Percentiles rank a stretch among this genome's conserved stretches.
phyloP scores from a whole-genome alignment of 2,329 filamentous ascomycete genomes.

The Coniella vitis region DNA sequence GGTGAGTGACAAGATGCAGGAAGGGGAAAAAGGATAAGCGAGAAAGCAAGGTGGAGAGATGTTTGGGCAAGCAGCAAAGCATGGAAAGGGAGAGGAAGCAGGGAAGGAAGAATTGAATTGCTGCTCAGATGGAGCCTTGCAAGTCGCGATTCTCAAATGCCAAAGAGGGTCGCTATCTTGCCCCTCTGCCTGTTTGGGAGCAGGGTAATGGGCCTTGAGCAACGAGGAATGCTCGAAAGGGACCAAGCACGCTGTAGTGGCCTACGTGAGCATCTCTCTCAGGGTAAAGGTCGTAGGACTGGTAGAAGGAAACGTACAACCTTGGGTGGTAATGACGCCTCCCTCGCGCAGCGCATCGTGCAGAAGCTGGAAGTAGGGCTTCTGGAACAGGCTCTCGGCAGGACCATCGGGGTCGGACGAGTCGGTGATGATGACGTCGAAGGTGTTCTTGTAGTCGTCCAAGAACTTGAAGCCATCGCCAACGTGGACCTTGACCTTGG shows the following conservation, averaged over 20 bases:
- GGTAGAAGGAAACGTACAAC: slow-evolving; percentile 84
- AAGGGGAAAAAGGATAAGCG: neutral
- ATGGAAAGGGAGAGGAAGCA: neutral
- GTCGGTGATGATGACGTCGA: slow-evolving; percentile 99
- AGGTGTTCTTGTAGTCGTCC: slow-evolving; percentile 90
- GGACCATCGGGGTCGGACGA: slow-evolving; percentile 96
- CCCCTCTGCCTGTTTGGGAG: slow-evolving; percentile 1
- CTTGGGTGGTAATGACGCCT: slow-evolving; percentile 99
- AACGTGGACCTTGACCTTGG: slow-evolving; percentile 85
- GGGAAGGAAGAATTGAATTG: neutral
- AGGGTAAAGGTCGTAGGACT: slow-evolving; percentile 24
- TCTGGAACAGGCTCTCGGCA: slow-evolving; percentile 94
- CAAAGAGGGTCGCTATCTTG: neutral
- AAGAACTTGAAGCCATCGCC: slow-evolving; percentile 99
- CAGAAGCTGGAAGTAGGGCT: slow-evolving; percentile 95
- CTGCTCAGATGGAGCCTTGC: neutral
- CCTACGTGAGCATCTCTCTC: slow-evolving; percentile 22
- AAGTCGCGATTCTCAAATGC: slow-evolving; percentile 5
- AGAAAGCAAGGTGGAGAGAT: neutral
- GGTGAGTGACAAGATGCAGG: neutral
- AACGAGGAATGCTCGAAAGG: slow-evolving; percentile 7
- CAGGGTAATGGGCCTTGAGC: slow-evolving; percentile 3
- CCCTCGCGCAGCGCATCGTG: slow-evolving; percentile 84
- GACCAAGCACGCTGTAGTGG: slow-evolving; percentile 28
- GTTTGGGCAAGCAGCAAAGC: neutral